Percentiles rank a stretch among this genome's conserved stretches.
Conservation (phyloP, 306 rosid species). For the Phaseolus lunatus region DNA sequence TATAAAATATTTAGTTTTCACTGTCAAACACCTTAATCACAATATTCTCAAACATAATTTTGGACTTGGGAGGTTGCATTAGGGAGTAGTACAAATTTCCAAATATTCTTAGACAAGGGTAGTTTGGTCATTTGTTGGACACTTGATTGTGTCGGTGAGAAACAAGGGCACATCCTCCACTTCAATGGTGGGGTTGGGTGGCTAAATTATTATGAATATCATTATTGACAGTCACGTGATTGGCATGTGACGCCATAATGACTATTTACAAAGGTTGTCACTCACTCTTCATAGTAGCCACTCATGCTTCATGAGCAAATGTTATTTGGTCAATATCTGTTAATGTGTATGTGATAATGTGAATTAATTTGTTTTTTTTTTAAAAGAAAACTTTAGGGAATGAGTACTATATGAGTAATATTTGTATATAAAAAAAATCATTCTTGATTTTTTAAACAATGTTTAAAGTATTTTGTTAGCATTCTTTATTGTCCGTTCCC, state of each 20-base stretch:
- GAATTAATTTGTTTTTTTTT: too few relatives aligned
- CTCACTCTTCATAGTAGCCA: constrained; percentile 5
- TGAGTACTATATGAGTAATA: too few relatives aligned
- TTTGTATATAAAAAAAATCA: too few relatives aligned
- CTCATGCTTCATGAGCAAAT: not conserved
- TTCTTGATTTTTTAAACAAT: too few relatives aligned
- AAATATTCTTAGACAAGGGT: constrained; percentile 5
- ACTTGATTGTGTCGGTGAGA: constrained; percentile 33
- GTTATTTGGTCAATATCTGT: not conserved
- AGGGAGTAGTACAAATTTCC: not conserved
- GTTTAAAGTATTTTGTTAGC: not conserved
- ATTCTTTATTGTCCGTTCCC: not conserved
- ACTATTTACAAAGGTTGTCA: not conserved
- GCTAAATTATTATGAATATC: not conserved
- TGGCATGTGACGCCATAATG: constrained; percentile 36
- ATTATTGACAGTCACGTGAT: constrained; percentile 44
- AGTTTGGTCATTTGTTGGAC: not conserved
- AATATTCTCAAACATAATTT: not conserved
- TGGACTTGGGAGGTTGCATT: not conserved
- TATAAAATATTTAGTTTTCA: not conserved
- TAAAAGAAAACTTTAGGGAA: too few relatives aligned
- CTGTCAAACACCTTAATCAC: not conserved
- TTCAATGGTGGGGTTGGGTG: constrained; percentile 34
- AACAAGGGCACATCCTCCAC: not conserved
- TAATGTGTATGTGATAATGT: too few relatives aligned